These are phyloP conservation scores for Stentor roeselii DNA, from an alignment of 73 alveolate species.

Conservation along the genomic window DNA sequence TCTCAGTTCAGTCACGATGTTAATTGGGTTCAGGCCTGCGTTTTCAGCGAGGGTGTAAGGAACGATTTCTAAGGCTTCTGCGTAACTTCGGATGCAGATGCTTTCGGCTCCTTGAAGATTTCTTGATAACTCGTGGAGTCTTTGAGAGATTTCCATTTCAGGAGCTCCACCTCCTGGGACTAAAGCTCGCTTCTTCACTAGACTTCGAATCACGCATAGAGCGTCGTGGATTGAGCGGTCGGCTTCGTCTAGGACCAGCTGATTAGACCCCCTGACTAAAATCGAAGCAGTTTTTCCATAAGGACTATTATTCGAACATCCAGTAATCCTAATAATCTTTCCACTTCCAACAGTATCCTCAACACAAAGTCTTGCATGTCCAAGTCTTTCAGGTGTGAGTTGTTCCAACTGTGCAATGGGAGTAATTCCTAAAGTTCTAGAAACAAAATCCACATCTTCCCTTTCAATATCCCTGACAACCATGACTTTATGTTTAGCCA, in stretches of 20 bases:
- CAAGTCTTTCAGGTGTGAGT: conserved; percentile 96
- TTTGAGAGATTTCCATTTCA: conserved; percentile 95
- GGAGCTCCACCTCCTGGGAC: conserved; percentile 99
- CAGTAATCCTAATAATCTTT: conserved; percentile 62
- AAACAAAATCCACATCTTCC: conserved; percentile 96
- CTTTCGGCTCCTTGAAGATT: conserved; percentile 6
- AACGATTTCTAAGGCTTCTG: conserved; percentile 50
- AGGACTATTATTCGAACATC: not conserved
- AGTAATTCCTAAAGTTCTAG: conserved; percentile 45
- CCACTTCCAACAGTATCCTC: conserved; percentile 89
- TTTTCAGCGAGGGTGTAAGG: conserved; percentile 99
- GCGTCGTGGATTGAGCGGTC: conserved; percentile 99
- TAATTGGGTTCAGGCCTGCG: conserved; percentile 98
- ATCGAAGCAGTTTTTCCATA: conserved; percentile 87
- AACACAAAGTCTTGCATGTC: conserved; percentile 84
- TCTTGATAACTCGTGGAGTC: conserved; percentile 71
- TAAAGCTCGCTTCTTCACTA: conserved; percentile 96
- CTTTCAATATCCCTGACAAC: conserved; percentile 98
- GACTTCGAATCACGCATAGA: conserved; percentile 97
- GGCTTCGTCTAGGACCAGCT: conserved; percentile 92
- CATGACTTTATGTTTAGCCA: conserved; percentile 97
- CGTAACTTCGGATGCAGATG: not conserved
- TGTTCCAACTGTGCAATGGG: conserved; percentile 98
- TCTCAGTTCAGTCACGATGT: conserved; percentile 96
- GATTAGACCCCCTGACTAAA: conserved; percentile 96